Percentiles rank a stretch among this genome's conserved stretches.
phyloP scores from a whole-genome alignment of 805 yeast species.

The Saturnispora besseyi region DNA sequence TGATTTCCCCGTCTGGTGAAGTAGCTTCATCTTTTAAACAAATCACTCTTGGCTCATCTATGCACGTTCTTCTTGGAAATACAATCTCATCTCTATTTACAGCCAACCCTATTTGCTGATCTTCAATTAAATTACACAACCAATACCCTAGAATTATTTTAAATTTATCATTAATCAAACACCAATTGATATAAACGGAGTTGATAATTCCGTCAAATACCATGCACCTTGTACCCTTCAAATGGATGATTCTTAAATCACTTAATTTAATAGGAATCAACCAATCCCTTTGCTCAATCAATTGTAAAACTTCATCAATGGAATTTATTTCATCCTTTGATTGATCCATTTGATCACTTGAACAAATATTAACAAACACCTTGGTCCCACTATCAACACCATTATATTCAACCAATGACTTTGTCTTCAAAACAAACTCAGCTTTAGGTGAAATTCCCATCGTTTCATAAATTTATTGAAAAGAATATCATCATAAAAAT shows the following conservation, averaged over 20 bases:
- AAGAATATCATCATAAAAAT: neutral
- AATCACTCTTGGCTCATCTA: conserved; percentile 58
- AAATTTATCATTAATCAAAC: conserved; percentile 47
- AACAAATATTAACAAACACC: conserved; percentile 72
- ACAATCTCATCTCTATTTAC: conserved; percentile 53
- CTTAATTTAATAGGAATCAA: conserved; percentile 55
- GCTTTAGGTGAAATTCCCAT: conserved; percentile 41
- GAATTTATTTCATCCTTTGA: conserved; percentile 16
- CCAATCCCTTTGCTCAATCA: conserved; percentile 68
- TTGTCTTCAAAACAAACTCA: conserved; percentile 66
- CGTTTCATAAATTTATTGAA: neutral
- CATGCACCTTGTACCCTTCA: conserved; percentile 53
- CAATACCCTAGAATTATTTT: conserved; percentile 67
- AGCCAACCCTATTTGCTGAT: conserved; percentile 17
- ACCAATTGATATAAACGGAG: conserved; percentile 52
- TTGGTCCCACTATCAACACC: conserved; percentile 38
- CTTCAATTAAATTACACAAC: conserved; percentile 74
- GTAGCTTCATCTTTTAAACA: neutral
- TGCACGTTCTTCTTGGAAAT: conserved; percentile 62
- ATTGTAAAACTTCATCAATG: conserved; percentile 49
- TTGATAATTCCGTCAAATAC: conserved; percentile 79
- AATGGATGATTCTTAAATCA: conserved; percentile 35
- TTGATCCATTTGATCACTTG: conserved; percentile 39
- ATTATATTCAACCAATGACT: conserved; percentile 32
- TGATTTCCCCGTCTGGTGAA: too few relatives aligned